A percentile compares a stretch with the other conserved stretches of the same genome.
phyloP scores from a whole-genome alignment of 108 stramenopile species.

The Discostella pseudostelligera region DNA sequence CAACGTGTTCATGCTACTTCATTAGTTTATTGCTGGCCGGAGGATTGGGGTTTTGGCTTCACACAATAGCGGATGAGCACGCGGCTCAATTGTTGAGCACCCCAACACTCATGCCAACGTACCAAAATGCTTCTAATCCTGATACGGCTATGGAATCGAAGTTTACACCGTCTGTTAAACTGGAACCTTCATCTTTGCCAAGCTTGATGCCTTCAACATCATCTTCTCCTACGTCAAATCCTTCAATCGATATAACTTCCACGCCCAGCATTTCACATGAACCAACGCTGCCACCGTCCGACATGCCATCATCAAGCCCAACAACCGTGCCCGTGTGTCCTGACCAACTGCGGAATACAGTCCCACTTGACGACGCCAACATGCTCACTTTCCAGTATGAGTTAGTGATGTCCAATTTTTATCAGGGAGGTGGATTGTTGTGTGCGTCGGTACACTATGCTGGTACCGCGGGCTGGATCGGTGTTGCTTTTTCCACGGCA shows the following conservation, averaged over 20 bases:
- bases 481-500: constrained; percentile 29
- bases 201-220: constrained; percentile 2
- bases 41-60: constrained; percentile 16
- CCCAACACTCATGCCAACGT: constrained; percentile 1
- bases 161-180: not conserved
- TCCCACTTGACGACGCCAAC: constrained; percentile 17
- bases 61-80: constrained; percentile 5
- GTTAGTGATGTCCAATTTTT: constrained; percentile 5
- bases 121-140: not conserved
- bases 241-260: constrained; percentile 2
- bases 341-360: constrained; percentile 15
- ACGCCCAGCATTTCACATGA: constrained; percentile 4
- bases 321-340: constrained; percentile 24
- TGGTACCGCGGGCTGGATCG: constrained; percentile 41
- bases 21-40: constrained; percentile 3
- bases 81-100: not conserved
- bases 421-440: constrained; percentile 14
- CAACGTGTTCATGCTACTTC: constrained; percentile 11
- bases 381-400: constrained; percentile 28
- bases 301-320: constrained; percentile 20
- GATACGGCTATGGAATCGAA: not conserved
- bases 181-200: not conserved
- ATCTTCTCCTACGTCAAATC: constrained; percentile 1
- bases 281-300: constrained; percentile 21
- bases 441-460: constrained; percentile 31